Conservation (phyloP, 2,329 filamentous ascomycete genomes). For the Sclerotinia borealis region DNA sequence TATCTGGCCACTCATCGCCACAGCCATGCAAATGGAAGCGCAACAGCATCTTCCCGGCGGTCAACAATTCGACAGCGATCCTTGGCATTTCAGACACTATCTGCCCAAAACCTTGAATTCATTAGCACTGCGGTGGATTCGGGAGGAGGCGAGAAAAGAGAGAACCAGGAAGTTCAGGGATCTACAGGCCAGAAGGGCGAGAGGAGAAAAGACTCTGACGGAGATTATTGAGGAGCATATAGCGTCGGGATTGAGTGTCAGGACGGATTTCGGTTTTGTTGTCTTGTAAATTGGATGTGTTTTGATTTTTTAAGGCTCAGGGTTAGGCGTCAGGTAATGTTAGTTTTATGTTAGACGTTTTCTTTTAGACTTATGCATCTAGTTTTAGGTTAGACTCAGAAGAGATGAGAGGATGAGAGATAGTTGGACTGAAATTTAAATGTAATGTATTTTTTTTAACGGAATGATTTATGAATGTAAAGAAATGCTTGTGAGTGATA, state of each 20-base stretch:
- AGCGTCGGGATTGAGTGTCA: background rate
- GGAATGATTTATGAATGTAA: rapidly evolving
- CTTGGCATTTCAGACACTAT: background rate
- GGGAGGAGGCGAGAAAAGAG: background rate
- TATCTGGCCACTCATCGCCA: background rate
- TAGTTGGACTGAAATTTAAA: background rate
- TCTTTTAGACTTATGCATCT: background rate
- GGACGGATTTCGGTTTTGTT: background rate
- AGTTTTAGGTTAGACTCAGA: background rate
- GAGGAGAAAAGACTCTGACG: background rate
- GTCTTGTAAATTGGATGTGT: background rate
- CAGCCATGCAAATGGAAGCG: background rate
- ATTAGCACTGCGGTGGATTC: background rate
- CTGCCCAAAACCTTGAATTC: too few species aligned
- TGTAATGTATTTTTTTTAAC: background rate
- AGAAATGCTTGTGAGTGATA: background rate
- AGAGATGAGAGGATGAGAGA: background rate
- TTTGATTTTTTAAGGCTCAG: background rate
- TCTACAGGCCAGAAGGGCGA: background rate
- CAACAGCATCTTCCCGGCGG: background rate
- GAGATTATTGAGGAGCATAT: background rate
- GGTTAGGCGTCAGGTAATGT: too few species aligned
- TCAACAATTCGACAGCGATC: background rate
- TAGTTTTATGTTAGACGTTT: too few species aligned
- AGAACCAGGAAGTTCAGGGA: too few species aligned